phyloP scores from a whole-genome alignment of 179 eudicot species.

The Beta corolliflora region DNA sequence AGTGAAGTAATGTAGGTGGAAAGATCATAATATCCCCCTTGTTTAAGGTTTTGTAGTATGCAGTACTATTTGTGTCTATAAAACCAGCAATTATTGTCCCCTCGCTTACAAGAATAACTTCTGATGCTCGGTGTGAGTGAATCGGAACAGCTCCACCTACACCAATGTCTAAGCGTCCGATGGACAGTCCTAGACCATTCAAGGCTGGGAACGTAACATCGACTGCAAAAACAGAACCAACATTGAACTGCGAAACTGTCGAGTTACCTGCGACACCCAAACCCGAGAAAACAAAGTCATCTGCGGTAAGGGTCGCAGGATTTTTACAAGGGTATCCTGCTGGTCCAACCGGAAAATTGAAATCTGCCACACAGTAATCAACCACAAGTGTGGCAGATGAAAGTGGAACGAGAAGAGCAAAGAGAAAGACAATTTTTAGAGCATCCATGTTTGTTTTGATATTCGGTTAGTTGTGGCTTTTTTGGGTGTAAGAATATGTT shows the following conservation, averaged over 20 bases:
- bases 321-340: constrained; percentile 2
- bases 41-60: constrained; percentile 16
- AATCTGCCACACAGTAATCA: constrained; percentile 18
- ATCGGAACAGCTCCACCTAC: constrained; percentile 21
- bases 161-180: constrained; percentile 20
- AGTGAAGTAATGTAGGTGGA: constrained; percentile 15
- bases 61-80: background rate
- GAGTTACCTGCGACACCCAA: background rate
- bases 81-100: constrained; percentile 23
- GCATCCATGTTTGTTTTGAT: background rate
- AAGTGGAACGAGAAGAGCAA: background rate
- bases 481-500: too few relatives aligned
- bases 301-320: background rate
- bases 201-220: constrained; percentile 22
- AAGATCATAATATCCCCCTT: constrained; percentile 24
- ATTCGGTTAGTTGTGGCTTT: too few relatives aligned
- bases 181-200: constrained; percentile 24
- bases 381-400: background rate
- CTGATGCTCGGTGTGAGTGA: constrained; percentile 24
- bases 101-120: constrained; percentile 8
- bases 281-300: constrained; percentile 22
- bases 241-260: background rate
- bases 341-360: background rate
- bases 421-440: background rate
- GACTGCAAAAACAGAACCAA: background rate